A percentile compares a stretch with the other conserved stretches of the same genome.
These are phyloP conservation scores for Lycium barbarum DNA, from an alignment of 257 asterid species.

Conservation along the genomic window DNA sequence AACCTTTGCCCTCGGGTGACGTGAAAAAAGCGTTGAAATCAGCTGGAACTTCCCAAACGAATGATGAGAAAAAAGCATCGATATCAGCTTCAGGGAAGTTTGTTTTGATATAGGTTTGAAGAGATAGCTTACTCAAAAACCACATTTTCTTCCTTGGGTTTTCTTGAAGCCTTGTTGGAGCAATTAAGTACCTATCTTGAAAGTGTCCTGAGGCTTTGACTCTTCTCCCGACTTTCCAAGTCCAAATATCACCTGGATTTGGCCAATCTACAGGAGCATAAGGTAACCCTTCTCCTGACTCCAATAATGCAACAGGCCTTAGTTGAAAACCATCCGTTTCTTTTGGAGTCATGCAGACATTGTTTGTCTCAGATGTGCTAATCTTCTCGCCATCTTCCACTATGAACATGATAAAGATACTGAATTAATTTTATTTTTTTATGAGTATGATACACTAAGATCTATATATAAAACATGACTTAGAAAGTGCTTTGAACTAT, in stretches of 20 bases:
- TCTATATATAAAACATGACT: background rate
- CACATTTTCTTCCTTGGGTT: slow-evolving; percentile 39
- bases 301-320: slow-evolving; percentile 31
- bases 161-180: slow-evolving; percentile 47
- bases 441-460: background rate
- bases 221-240: slow-evolving; percentile 56
- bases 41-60: slow-evolving; percentile 52
- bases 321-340: slow-evolving; percentile 21
- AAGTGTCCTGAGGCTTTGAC: slow-evolving; percentile 34
- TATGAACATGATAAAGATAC: background rate
- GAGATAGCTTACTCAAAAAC: slow-evolving; percentile 41
- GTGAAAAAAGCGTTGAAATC: slow-evolving; percentile 39
- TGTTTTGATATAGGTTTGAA: slow-evolving; percentile 33
- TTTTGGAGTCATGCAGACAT: background rate
- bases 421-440: background rate
- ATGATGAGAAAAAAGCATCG: slow-evolving; percentile 42
- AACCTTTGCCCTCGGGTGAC: slow-evolving; percentile 35
- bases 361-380: background rate
- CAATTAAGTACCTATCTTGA: slow-evolving; percentile 43
- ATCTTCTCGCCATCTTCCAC: slow-evolving; percentile 27
- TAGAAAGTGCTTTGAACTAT: background rate
- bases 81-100: slow-evolving; percentile 46
- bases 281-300: slow-evolving; percentile 49
- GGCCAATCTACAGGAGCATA: slow-evolving; percentile 59
- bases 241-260: slow-evolving; percentile 52